Conservation (phyloP, 306 rosid genomes). For the Quercus berberidifolia region DNA sequence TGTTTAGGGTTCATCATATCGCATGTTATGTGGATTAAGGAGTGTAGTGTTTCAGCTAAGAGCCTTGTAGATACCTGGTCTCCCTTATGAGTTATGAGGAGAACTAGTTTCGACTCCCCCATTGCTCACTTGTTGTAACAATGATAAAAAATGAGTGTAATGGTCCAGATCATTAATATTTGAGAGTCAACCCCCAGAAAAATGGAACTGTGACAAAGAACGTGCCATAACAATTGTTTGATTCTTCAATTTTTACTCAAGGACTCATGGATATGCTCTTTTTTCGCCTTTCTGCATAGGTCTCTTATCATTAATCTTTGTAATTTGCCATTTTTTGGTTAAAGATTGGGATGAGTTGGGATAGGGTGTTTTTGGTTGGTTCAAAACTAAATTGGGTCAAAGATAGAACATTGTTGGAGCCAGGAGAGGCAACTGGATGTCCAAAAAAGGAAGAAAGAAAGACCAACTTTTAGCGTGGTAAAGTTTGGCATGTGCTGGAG, state of each 20-base stretch:
- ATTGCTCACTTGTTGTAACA: too few relatives aligned
- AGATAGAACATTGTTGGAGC: background rate
- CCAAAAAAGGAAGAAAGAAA: background rate
- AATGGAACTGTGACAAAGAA: too few relatives aligned
- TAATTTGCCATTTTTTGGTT: background rate
- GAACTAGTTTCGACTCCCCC: too few relatives aligned
- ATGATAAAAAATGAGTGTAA: too few relatives aligned
- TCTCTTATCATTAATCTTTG: background rate
- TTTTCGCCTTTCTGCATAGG: background rate
- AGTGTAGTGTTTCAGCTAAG: too few relatives aligned
- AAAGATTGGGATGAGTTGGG: background rate
- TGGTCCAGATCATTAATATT: too few relatives aligned
- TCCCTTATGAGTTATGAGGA: too few relatives aligned
- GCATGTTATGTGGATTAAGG: background rate
- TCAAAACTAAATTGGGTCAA: background rate
- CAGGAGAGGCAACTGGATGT: background rate
- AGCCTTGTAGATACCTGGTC: too few relatives aligned
- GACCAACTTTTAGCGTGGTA: background rate
- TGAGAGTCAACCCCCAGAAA: too few relatives aligned
- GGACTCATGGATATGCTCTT: too few relatives aligned
- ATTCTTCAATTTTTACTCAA: too few relatives aligned
- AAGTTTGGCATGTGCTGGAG: background rate
- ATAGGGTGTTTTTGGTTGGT: background rate
- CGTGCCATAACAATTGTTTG: too few relatives aligned
- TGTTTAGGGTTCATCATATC: background rate